Base-by-base conservation (phyloP, 2,329 filamentous ascomycete genomes). In the Ophiostoma ulmi region DNA sequence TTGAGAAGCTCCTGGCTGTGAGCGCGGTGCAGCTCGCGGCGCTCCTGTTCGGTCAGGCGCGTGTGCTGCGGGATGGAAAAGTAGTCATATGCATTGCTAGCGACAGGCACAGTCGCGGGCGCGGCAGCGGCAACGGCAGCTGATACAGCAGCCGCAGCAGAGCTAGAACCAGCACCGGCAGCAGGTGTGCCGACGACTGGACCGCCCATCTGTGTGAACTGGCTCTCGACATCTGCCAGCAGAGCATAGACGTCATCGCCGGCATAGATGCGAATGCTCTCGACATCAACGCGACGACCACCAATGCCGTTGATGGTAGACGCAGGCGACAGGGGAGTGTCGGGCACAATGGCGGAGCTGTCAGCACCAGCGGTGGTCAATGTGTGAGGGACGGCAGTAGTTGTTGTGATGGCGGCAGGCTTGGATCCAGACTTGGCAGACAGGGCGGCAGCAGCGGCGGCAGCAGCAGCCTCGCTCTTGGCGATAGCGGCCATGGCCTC, bases 251-350 rank as follows among this genome's bases (percentile, higher is more conserved):
- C 85, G 66, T 90, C 88, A 72, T 87, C 86, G 72, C 88, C 88
- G 31, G 88, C 88, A 74, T 91, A 91, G 74, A 91, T 84, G 31
- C 86, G 86, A 72, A 91, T 91, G 76, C 88, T 90, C 77, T 91
- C 87, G 52, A 87, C 82, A 31, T 83, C 83, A 14, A 78, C 76
- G 63, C 83, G 80, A 13, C 76, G 70, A 14, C 61, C n/a, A 48
- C 61, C 39, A 14, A 48, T n/a, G 68, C 41, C 20, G 38, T 10
- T 63, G 10, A 55, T 11, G 5, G 67, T 68, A 17, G 55, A 41
- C 0, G 67, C 55, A 31, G 65, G 38, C 5, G 74, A 41, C 58
- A 44, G 70, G 72, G 71, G 69, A 10, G 66, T 55, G 22, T 36
- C 39, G 36, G 71, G 41, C 73, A n/a, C 73, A 71, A 35, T 22